Evolutionary conservation across 352 stramenopile genomes (phyloP).

Genomic region (Phytophthora constricta): DNA sequence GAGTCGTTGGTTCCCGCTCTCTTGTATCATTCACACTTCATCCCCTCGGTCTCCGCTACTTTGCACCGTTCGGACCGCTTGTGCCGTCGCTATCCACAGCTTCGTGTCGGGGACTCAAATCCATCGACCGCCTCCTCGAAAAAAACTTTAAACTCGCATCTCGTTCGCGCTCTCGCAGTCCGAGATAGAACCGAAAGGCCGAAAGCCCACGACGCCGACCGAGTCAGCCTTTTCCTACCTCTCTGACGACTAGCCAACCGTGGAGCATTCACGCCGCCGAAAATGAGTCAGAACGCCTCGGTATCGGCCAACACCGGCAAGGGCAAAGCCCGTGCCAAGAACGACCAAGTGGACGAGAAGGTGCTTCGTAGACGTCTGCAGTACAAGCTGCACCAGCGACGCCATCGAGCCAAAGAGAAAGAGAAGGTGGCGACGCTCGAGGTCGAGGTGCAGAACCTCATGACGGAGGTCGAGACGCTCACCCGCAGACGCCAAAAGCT

Average conservation of each 20-base stretch:
- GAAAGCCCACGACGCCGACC: not conserved
- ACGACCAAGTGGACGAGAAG: constrained; percentile 44
- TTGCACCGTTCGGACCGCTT: not conserved
- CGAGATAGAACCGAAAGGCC: not conserved
- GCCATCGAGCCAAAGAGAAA: constrained; percentile 68
- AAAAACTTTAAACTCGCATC: not conserved
- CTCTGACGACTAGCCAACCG: no score
- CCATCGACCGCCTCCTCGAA: not conserved
- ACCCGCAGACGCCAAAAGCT: constrained; percentile 38
- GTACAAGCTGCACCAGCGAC: constrained; percentile 70
- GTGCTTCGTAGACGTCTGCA: constrained; percentile 48
- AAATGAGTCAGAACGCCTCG: constrained; percentile 33
- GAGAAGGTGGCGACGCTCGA: constrained; percentile 47
- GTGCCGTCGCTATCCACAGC: not conserved
- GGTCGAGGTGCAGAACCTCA: constrained; percentile 45
- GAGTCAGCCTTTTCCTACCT: not conserved
- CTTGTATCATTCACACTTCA: not conserved
- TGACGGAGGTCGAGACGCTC: constrained; percentile 42
- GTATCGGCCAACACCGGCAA: constrained; percentile 11
- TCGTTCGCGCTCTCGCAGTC: not conserved
- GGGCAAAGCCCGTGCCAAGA: constrained; percentile 2
- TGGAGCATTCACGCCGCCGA: no score
- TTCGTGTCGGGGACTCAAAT: not conserved
- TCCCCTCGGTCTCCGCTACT: not conserved
- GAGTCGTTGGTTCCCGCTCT: not conserved